A percentile compares a stretch with the other conserved stretches of the same genome.
These are phyloP conservation scores for Knufia fluminis DNA, from an alignment of 2,329 filamentous ascomycete genomes.

Conservation along the genomic window DNA sequence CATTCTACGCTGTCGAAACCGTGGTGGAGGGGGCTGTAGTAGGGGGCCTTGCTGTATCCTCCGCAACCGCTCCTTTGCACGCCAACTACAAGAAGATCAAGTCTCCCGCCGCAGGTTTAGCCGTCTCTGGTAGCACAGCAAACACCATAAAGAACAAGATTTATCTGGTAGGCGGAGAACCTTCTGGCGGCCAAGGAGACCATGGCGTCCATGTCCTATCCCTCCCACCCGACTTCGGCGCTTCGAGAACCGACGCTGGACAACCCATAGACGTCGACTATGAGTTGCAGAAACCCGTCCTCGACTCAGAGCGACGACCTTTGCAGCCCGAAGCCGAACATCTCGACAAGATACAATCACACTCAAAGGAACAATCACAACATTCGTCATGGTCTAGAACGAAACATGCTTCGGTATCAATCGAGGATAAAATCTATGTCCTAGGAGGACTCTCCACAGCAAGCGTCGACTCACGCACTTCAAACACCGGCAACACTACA, in stretches of 20 bases:
- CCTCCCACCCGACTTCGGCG: conserved; percentile 1
- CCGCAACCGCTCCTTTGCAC: conserved; percentile 12
- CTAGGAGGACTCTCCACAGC: background rate
- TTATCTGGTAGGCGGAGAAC: conserved; percentile 14
- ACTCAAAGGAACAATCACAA: background rate
- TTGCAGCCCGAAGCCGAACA: conserved; percentile 8
- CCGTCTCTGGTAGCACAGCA: background rate
- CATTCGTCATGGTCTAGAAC: conserved; percentile 4
- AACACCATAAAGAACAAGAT: conserved; percentile 13
- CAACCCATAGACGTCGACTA: conserved; percentile 10
- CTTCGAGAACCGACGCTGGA: conserved; percentile 1
- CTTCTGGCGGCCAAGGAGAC: background rate
- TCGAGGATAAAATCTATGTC: conserved; percentile 6
- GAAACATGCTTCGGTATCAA: background rate
- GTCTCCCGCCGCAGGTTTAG: background rate
- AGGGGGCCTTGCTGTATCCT: conserved; percentile 12
- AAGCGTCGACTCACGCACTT: background rate
- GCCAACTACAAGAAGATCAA: conserved; percentile 11
- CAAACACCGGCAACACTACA: conserved; percentile 1
- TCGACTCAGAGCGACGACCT: conserved; percentile 1
- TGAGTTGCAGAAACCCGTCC: conserved; percentile 8
- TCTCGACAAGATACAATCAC: background rate
- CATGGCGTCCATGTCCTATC: conserved; percentile 5
- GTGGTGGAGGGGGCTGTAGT: conserved; percentile 14
- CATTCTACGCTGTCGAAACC: conserved; percentile 17